A percentile compares a stretch with the other conserved stretches of the same genome.
phyloP scores from a whole-genome alignment of 192 early-diverging fungal species.

The Backusella morwellensis region DNA sequence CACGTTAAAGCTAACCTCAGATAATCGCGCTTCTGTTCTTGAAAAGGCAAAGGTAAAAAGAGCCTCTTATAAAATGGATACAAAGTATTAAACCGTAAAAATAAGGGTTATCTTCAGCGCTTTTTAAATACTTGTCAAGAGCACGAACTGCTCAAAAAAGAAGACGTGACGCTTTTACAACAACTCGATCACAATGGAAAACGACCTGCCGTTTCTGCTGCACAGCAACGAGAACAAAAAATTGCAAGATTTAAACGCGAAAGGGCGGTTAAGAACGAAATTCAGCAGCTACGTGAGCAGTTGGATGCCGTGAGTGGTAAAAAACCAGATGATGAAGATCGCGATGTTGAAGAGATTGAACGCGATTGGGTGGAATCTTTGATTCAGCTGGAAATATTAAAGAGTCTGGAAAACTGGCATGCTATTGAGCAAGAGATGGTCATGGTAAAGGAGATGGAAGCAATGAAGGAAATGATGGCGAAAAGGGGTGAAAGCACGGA shows the following conservation, averaged over 20 bases:
- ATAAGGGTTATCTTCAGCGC: conserved; percentile 37
- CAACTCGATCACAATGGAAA: conserved; percentile 9
- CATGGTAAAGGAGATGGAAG: conserved; percentile 74
- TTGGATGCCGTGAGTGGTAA: conserved; percentile 15
- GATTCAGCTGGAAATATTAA: conserved; percentile 70
- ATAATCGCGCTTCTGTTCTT: conserved; percentile 40
- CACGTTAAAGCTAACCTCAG: conserved; percentile 39
- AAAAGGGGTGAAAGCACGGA: conserved; percentile 8
- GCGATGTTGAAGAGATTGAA: conserved; percentile 69
- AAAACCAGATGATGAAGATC: conserved; percentile 41
- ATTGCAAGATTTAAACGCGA: conserved; percentile 78
- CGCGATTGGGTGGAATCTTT: conserved; percentile 73
- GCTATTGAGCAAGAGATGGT: conserved; percentile 76
- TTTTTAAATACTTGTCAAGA: conserved; percentile 36
- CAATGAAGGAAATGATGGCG: conserved; percentile 42
- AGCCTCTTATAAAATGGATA: neutral
- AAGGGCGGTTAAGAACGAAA: conserved; percentile 59
- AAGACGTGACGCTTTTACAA: conserved; percentile 12
- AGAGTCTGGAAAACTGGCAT: conserved; percentile 66
- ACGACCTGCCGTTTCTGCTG: conserved; percentile 25
- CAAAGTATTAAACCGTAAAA: neutral
- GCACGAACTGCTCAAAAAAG: conserved; percentile 33
- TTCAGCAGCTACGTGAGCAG: conserved; percentile 38
- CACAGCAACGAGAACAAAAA: conserved; percentile 63
- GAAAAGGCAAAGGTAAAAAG: conserved; percentile 47